These are phyloP conservation scores for Diaporthe helianthi DNA, from an alignment of 2,329 filamentous ascomycete species.

Conservation along the genomic window DNA sequence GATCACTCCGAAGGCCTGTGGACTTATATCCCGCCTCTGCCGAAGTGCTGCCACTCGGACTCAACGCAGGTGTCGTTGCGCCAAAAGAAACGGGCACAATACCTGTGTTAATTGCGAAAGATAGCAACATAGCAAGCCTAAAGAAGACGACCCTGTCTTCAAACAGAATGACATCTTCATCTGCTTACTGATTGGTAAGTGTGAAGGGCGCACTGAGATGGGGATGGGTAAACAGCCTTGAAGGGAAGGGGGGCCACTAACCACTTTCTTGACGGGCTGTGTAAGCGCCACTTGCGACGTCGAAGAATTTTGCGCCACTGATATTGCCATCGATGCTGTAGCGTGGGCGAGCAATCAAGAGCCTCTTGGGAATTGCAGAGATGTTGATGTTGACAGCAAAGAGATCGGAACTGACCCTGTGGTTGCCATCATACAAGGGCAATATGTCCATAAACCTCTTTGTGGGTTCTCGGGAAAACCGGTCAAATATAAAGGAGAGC, in stretches of 20 bases:
- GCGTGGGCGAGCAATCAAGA: slow-evolving; percentile 16
- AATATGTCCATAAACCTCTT: not conserved
- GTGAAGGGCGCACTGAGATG: not conserved
- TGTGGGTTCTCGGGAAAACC: not conserved
- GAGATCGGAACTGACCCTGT: not conserved
- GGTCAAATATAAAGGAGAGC: not conserved
- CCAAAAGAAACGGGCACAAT: not conserved
- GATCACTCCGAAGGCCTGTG: not conserved
- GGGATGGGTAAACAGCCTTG: not conserved
- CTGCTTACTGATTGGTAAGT: not conserved
- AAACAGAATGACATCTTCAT: not conserved
- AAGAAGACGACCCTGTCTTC: not conserved
- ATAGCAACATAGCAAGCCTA: not conserved
- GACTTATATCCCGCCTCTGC: no score
- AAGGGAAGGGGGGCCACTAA: not conserved
- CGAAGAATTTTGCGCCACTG: not conserved
- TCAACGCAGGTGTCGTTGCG: not conserved
- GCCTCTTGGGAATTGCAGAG: not conserved
- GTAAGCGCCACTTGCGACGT: not conserved
- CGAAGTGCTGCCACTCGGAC: not conserved
- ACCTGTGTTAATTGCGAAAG: not conserved
- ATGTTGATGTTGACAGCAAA: not conserved
- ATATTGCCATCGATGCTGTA: not conserved
- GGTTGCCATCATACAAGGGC: not conserved
- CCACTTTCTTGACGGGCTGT: not conserved